phyloP scores from a whole-genome alignment of 2,329 filamentous ascomycete genomes.

The Daldinia sp. region DNA sequence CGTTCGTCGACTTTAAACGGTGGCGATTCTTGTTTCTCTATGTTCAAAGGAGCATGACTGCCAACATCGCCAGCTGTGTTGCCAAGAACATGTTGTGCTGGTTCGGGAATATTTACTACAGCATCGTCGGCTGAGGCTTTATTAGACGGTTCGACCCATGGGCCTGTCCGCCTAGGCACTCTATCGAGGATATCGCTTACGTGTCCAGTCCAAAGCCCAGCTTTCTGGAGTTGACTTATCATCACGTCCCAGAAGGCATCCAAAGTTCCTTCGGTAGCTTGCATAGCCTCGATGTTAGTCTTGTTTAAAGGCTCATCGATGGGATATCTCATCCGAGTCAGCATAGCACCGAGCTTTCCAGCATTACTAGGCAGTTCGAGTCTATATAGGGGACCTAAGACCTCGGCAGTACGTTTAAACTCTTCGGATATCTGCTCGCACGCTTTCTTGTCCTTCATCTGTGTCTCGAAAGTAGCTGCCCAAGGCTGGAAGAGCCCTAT shows the following conservation, averaged over 20 bases:
- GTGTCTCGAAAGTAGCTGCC: conserved; percentile 1
- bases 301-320: background rate
- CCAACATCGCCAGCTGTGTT: background rate
- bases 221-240: background rate
- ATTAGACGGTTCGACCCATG: background rate
- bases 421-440: background rate
- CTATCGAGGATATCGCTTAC: background rate
- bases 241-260: background rate
- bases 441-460: background rate
- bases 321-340: conserved; percentile 1
- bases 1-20: background rate
- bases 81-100: background rate
- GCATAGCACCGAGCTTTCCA: background rate
- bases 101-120: background rate
- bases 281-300: background rate
- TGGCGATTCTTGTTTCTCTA: background rate
- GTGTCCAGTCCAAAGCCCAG: background rate
- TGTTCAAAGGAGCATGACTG: background rate
- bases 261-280: background rate
- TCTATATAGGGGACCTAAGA: background rate
- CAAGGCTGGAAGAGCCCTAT: conserved; percentile 8
- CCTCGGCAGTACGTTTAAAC: background rate
- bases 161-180: background rate
- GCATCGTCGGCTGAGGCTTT: background rate
- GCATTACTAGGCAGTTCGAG: background rate